A percentile compares a stretch with the other conserved stretches of the same genome.
phyloP scores from a whole-genome alignment of 106 monocot genomes.

The Acorus gramineus region DNA sequence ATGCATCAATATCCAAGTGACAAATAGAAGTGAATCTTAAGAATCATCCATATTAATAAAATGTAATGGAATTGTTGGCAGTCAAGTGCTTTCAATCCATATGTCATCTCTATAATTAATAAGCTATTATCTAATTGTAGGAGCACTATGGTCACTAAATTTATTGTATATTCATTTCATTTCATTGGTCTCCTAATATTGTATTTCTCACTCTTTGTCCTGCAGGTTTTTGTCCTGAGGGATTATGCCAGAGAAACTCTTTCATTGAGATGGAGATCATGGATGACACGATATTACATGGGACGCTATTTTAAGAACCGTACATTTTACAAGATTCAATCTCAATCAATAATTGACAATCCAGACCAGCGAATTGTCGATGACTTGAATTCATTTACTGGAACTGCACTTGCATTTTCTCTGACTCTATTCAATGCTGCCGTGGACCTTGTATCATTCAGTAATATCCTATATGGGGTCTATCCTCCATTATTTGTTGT shows the following conservation, averaged over 20 bases:
- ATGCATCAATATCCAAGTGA: too few species aligned
- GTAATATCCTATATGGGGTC: constrained; percentile 77
- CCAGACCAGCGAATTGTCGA: constrained; percentile 98
- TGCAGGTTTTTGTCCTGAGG: constrained; percentile 87
- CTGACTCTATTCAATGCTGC: constrained; percentile 82
- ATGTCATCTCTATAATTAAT: too few species aligned
- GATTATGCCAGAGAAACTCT: constrained; percentile 93
- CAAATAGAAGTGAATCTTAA: too few species aligned
- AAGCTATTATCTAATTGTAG: too few species aligned
- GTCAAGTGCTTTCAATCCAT: too few species aligned
- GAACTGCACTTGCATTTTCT: constrained; percentile 86
- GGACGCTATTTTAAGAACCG: constrained; percentile 72
- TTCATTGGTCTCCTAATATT: not conserved
- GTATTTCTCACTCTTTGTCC: constrained; percentile 5
- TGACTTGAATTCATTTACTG: constrained; percentile 77
- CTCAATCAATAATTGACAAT: constrained; percentile 82
- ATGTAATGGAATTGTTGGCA: too few species aligned
- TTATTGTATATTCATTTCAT: not conserved
- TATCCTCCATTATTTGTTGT: constrained; percentile 94
- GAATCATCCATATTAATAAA: too few species aligned
- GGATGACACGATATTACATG: constrained; percentile 99
- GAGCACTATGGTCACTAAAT: not conserved
- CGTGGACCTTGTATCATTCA: constrained; percentile 92
- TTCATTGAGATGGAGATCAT: constrained; percentile 93
- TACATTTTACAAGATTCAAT: constrained; percentile 73